Conservation (phyloP, 75 land plant genomes). For the Pinus taeda region DNA sequence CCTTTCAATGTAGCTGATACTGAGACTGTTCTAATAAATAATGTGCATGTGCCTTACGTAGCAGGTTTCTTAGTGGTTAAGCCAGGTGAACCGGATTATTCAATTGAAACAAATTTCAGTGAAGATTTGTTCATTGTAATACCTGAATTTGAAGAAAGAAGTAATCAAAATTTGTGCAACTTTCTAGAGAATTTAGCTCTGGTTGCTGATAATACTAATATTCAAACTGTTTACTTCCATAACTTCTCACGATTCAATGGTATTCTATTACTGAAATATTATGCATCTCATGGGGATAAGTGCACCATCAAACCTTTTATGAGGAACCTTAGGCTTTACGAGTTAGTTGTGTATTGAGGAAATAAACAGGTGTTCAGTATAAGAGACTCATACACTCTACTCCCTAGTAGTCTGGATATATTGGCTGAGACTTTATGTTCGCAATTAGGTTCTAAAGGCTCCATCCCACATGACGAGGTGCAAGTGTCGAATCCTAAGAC, state of each 20-base stretch:
- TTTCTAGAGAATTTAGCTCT: too few species aligned
- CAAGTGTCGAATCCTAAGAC: background rate
- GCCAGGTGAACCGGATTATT: too few species aligned
- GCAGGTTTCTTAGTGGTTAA: too few species aligned
- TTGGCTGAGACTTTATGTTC: conserved; percentile 13
- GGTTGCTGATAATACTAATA: too few species aligned
- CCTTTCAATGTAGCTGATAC: too few species aligned
- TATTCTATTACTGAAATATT: background rate
- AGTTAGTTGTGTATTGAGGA: background rate
- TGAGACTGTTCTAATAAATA: too few species aligned
- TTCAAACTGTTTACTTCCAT: too few species aligned
- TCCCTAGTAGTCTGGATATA: conserved; percentile 8
- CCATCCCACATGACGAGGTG: conserved; percentile 8
- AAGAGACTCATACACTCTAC: background rate
- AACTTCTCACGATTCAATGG: background rate
- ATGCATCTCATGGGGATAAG: background rate
- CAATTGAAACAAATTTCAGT: too few species aligned
- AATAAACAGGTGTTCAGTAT: background rate
- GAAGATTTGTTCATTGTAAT: too few species aligned
- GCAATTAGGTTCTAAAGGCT: conserved; percentile 2
- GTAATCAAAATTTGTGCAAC: too few species aligned
- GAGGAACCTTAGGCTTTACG: conserved; percentile 3
- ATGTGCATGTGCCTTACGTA: too few species aligned
- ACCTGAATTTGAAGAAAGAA: too few species aligned
- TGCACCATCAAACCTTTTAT: background rate